These are phyloP conservation scores for Xenosphaeropsis pyriputrescens DNA, from an alignment of 2,329 filamentous ascomycete species.

Conservation along the genomic window DNA sequence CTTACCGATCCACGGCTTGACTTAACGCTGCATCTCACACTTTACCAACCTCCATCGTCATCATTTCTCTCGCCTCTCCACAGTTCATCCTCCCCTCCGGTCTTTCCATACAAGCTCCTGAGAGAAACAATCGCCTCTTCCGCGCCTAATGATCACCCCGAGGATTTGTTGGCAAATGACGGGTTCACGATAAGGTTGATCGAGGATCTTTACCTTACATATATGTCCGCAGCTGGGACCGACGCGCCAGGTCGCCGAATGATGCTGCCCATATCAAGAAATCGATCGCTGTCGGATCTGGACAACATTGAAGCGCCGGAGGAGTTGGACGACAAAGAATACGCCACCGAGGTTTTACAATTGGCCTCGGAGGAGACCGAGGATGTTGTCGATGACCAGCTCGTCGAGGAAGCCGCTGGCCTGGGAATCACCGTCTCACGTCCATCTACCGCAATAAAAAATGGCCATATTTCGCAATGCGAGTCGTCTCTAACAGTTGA, in stretches of 20 bases:
- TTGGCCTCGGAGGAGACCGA: conserved; percentile 12
- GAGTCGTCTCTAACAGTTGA: conserved; percentile 9
- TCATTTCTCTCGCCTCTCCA: too few relatives aligned
- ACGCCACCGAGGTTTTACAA: conserved; percentile 15
- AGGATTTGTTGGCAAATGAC: too few relatives aligned
- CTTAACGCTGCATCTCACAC: too few relatives aligned
- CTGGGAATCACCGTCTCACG: conserved; percentile 13
- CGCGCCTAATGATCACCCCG: too few relatives aligned
- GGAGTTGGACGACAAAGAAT: conserved; percentile 14
- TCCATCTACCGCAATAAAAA: conserved; percentile 4
- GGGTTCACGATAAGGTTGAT: not conserved
- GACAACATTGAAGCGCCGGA: conserved; percentile 4
- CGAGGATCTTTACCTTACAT: not conserved
- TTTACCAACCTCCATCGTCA: too few relatives aligned
- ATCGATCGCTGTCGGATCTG: conserved; percentile 10
- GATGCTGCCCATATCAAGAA: conserved; percentile 9
- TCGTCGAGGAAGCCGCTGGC: conserved; percentile 12
- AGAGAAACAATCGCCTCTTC: too few relatives aligned
- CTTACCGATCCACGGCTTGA: too few relatives aligned
- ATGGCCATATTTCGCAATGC: conserved; percentile 8
- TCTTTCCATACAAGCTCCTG: too few relatives aligned
- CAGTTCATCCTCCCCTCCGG: too few relatives aligned
- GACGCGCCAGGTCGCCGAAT: conserved; percentile 1
- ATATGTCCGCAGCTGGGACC: not conserved
- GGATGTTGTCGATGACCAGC: conserved; percentile 8